Evolutionary conservation across 1,139 yeast genomes (phyloP).

Genomic region (Yamadazyma taylorii): DNA sequence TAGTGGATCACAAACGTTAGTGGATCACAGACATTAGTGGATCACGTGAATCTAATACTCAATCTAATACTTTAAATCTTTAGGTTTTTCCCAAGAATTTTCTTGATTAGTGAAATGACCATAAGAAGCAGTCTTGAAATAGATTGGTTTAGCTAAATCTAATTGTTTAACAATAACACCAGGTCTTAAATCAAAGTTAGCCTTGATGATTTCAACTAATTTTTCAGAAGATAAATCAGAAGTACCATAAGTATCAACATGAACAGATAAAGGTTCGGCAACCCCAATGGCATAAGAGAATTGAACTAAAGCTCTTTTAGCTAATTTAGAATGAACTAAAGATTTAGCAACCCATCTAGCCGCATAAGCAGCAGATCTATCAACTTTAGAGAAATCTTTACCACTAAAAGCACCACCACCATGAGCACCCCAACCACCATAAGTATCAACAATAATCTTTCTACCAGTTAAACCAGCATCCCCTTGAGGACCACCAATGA

Average conservation of each 20-base stretch:
- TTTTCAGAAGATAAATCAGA: constrained; percentile 85
- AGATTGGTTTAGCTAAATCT: constrained; percentile 97
- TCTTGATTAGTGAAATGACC: constrained; percentile 99
- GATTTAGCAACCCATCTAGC: constrained; percentile 99
- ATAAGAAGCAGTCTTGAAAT: constrained; percentile 97
- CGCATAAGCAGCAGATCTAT: constrained; percentile 99
- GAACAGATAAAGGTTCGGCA: constrained; percentile 97
- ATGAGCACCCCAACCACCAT: constrained; percentile 99
- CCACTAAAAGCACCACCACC: constrained; percentile 99
- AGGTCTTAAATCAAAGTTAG: constrained; percentile 98
- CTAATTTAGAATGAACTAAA: constrained; percentile 88
- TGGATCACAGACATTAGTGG: neutral
- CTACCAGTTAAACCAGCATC: constrained; percentile 99
- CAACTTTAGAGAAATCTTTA: constrained; percentile 99
- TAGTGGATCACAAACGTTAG: neutral
- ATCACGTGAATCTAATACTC: constrained; percentile 4
- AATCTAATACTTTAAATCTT: constrained; percentile 71
- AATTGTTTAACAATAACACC: constrained; percentile 97
- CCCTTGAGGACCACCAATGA: constrained; percentile 99
- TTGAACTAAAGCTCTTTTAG: constrained; percentile 97
- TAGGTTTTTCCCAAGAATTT: constrained; percentile 98
- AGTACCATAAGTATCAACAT: constrained; percentile 98
- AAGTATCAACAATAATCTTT: constrained; percentile 98
- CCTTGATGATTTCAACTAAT: constrained; percentile 84
- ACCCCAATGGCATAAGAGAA: constrained; percentile 99